Percentiles rank a stretch among this genome's conserved stretches.
These are phyloP conservation scores for Sporobolomyces pararoseus DNA, from an alignment of 768 basidiomycete species.

Conservation along the genomic window DNA sequence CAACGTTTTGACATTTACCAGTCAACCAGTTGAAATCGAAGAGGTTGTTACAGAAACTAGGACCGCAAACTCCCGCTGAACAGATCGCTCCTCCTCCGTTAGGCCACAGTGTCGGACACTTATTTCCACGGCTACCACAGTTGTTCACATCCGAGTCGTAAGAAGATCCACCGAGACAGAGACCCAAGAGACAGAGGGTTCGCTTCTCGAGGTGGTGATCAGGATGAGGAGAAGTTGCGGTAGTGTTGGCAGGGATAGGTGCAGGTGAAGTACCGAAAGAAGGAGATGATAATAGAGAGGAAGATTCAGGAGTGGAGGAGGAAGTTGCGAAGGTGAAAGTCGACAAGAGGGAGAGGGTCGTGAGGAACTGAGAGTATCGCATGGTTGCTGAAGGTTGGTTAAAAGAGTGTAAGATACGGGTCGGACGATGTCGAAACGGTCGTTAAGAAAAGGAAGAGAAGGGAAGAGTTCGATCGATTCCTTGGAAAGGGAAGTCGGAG, in stretches of 20 bases:
- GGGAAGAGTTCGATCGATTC: background rate
- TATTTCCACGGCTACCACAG: constrained; percentile 11
- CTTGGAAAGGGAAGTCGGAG: no score
- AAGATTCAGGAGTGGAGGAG: background rate
- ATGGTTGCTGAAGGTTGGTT: constrained; percentile 11
- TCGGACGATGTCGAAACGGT: background rate
- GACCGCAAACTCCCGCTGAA: constrained; percentile 19
- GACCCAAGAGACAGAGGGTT: constrained; percentile 19
- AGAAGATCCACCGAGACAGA: constrained; percentile 14
- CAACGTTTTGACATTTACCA: constrained; percentile 30
- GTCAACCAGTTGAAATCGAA: constrained; percentile 33
- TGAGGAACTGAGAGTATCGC: background rate
- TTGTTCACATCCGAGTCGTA: constrained; percentile 32
- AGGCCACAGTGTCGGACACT: constrained; percentile 3
- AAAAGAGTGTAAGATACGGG: constrained; percentile 25
- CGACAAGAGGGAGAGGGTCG: background rate
- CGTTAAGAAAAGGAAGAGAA: background rate
- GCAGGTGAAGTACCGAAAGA: constrained; percentile 14
- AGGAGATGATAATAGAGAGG: constrained; percentile 5
- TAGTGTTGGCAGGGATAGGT: constrained; percentile 2
- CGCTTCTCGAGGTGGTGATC: constrained; percentile 30
- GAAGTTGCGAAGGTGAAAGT: constrained; percentile 1
- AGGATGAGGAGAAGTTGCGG: constrained; percentile 13
- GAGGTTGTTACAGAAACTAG: constrained; percentile 15
- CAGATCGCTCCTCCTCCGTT: constrained; percentile 28